Percentiles rank a stretch among this genome's conserved stretches.
Conservation (phyloP, 768 basidiomycete genomes). For the Termitomyces sp. region DNA sequence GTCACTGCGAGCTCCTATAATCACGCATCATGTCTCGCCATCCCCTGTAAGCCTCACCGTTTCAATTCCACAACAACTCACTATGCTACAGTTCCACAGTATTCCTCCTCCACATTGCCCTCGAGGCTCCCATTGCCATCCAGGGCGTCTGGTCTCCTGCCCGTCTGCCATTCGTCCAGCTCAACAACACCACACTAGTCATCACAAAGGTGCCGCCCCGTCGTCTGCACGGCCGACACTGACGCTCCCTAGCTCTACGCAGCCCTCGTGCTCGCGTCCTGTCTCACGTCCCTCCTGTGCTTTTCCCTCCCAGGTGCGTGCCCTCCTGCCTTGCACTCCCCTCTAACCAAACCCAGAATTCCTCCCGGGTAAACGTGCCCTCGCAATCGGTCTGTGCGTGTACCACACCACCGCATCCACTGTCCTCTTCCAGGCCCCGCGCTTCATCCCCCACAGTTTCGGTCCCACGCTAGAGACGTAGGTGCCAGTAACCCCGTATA, state of each 20-base stretch:
- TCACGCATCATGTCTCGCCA: too few species aligned
- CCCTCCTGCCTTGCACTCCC: conserved; percentile 3
- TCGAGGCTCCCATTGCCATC: conserved; percentile 73
- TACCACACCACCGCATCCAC: conserved; percentile 76
- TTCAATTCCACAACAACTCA: not conserved
- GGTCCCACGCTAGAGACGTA: conserved; percentile 57
- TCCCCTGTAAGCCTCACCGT: conserved; percentile 1
- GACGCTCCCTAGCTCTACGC: conserved; percentile 54
- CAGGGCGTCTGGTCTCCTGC: conserved; percentile 66
- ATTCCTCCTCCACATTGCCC: conserved; percentile 74
- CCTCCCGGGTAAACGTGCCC: conserved; percentile 78
- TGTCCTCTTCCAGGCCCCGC: conserved; percentile 66
- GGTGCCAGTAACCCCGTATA: conserved; percentile 19
- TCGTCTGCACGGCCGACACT: not conserved
- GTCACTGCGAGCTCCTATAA: too few species aligned
- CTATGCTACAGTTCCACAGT: conserved; percentile 61
- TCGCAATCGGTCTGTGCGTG: conserved; percentile 69
- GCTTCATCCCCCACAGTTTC: conserved; percentile 73
- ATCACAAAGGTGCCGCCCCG: conserved; percentile 57
- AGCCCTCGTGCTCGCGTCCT: conserved; percentile 53
- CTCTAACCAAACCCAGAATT: conserved; percentile 44
- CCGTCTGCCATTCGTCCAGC: conserved; percentile 66
- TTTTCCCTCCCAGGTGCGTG: conserved; percentile 66
- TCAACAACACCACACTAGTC: conserved; percentile 78
- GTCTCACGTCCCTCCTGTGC: conserved; percentile 55